Base-by-base conservation (phyloP, 176 grass and related monocot genomes). In the Bothriochloa decipiens region DNA sequence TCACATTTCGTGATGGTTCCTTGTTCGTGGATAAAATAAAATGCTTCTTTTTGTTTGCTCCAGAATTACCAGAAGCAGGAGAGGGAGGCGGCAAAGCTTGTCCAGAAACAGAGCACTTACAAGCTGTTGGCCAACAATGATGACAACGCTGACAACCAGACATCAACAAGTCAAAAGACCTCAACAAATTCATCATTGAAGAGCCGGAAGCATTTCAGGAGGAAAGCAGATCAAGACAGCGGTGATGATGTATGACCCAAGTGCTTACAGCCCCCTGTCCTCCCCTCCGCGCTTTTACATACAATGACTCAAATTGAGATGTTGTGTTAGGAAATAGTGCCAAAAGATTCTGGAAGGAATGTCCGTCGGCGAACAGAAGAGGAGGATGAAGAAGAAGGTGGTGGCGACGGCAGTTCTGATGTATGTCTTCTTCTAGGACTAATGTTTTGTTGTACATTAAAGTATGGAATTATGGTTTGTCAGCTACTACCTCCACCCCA, bases 61-160 rank as follows among this genome's bases (percentile, higher is more conserved):
- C 87, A 95, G 95, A 84, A 12, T 58, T 98, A 98, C 62, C 87
- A 92, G 80, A 93, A 91, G 74, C 78, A 86, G 70, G 95, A 95
- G 90, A 91, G 81, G 81, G 91, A 95, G 72, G 85, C 92, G 73
- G 82, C 91, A 61, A 83, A 90, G 73, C 82, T 95, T 77, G 91
- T 88, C 36, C 73, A 78, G 74, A 95, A 95, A 66, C 95, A 98
- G 61, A 98, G 85, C 82, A 93, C 83, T 13, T 98, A 93, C 85
- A 93, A 87, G 77, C 14, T 98, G 69, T 23, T 98, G 57, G 80
- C 87, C 12, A 67, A 78, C 42, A 90, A 93, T 35, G 89, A 98
- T 35, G 89, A 92, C 0, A 86, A 89, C 12, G 45, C 83, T 28
- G 85, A 87, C 60, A 77, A 81, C 17, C 75, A 72, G 39, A 61